Base-by-base conservation (phyloP, 345 rosid species). In the Draba incana region DNA sequence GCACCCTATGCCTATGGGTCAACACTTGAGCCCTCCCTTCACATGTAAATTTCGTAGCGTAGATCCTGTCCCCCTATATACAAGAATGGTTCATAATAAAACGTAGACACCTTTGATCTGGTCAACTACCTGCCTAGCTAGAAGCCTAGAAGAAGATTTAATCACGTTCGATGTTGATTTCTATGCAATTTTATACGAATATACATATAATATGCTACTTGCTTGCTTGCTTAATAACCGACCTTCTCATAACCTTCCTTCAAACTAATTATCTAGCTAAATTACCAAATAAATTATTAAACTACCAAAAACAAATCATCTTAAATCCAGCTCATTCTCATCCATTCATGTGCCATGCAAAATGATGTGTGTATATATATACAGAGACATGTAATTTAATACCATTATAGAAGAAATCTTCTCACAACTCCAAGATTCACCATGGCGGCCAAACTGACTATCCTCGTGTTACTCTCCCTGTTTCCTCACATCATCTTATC, bases 301-400 rank as follows among this genome's bases (percentile, higher is more conserved):
- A 37, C 47, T 50, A 24, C 24, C 43, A 38, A 48, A 50, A 27
- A 39, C 50, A 53, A 66, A 54, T 28, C 51, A 6, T 66, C 68
- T 62, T 62, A 38, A 47, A 47, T 75, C 69, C 78, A 75, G 78
- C 74, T 75, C 51, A 53, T 53, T 62, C 65, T 16, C 37, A 72
- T 55, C 66, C 41, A 38, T 45, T 39, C 77, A 74, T 59, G 69
- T 75, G 69, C 56, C 64, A 62, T 60, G 69, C 53, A 46, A 12
- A 44, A 30, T 46, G 63, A 54, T 37, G 45, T 58, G 16, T 49
- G 9, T 68, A 44, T 33, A 43, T 44, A 44, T 61, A 51, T 33
- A 35, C 7, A 45, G 8, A 35, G 3, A 46, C 63, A 44, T 58
- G 38, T 27, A 54, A n/a, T 23, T 47, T 27, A 54, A n/a, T 23